Evolutionary conservation across 2,329 filamentous ascomycete genomes (phyloP), one percentile per base, ranked within the genome.

Genomic region (Nigrospora oryzae): DNA sequence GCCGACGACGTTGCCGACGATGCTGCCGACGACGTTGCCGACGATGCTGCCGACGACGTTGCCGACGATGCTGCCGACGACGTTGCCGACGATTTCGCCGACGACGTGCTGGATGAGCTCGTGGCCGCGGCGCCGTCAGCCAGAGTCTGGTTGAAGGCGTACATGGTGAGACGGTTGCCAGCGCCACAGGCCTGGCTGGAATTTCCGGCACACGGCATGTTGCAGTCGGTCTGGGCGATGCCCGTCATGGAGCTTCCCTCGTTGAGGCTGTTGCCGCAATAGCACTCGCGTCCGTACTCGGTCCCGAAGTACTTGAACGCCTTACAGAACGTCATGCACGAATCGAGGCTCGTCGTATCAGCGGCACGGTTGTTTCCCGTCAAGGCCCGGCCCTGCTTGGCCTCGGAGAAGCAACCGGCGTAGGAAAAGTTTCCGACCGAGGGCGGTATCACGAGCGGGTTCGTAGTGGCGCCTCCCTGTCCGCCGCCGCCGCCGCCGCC

Each of bases 281-380:
- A 45, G 38, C 46, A 47, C 37, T 49, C 47, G 11, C 37, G 16
- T 3, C 41, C 47, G 36, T 49, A 49, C 40, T 49, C 47, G 12
- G 47, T 30, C 23, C 47, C 47, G 32, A 47, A 49, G 28, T 47
- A 47, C 15, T 38, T 31, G 17, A 37, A 49, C 11, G 45, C 45
- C 3, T 12, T 16, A 31, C 47, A 49, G 38, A 44, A 49, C 12
- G 28, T 15, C 11, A 38, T 38, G 36, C 47, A 49, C 11, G 13
- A 33, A 11, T 49, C 32, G 10, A 47, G 38, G 13, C 45, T 44
- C 23, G 39, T 40, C 7, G 84, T 48, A 55, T 84, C 42, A 77
- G 83, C 56, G 10, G 40, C 37, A 5, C 17, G 28, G 14, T 13
- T 39, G 6, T 32, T 30, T 3, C 40, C 32, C 11, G 40, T 38